phyloP scores from a whole-genome alignment of 805 yeast species.

The Kluyveromyces nonfermentans region DNA sequence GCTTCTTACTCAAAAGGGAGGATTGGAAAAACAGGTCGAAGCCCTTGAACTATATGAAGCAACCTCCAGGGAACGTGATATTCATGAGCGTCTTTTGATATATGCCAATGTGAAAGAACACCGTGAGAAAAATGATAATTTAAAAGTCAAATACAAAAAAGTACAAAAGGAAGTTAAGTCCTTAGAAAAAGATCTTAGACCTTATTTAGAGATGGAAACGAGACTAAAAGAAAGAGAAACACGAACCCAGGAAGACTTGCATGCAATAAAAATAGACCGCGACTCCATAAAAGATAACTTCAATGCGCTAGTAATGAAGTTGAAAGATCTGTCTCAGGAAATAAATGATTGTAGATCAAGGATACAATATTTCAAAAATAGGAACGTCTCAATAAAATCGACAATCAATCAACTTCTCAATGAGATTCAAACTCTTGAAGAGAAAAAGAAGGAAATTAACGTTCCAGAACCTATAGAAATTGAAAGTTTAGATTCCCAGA shows the following conservation, averaged over 20 bases:
- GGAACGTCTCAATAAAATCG: conserved; percentile 3
- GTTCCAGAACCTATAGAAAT: neutral
- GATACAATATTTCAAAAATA: neutral
- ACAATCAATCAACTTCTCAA: conserved; percentile 10
- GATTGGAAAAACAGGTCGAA: conserved; percentile 40
- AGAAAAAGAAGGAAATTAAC: neutral
- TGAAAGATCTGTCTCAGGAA: neutral
- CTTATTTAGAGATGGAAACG: conserved; percentile 22
- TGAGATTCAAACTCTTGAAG: conserved; percentile 10
- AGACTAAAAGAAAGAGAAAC: conserved; percentile 6
- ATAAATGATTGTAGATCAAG: neutral
- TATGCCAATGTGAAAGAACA: conserved; percentile 40
- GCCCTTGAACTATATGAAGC: conserved; percentile 38
- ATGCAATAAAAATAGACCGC: conserved; percentile 22
- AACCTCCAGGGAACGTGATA: conserved; percentile 37
- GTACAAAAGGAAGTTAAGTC: conserved; percentile 22
- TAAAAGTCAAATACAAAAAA: conserved; percentile 21
- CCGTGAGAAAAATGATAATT: conserved; percentile 20
- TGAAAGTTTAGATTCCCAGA: conserved; percentile 6
- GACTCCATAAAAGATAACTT: neutral
- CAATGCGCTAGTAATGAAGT: neutral
- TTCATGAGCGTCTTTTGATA: conserved; percentile 40
- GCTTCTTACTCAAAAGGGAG: conserved; percentile 28
- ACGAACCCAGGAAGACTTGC: conserved; percentile 23
- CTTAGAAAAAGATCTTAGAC: conserved; percentile 19